Percentiles rank a stretch among this genome's conserved stretches.
Conservation (phyloP, 768 basidiomycete species). For the Lactifluus pinguis region DNA sequence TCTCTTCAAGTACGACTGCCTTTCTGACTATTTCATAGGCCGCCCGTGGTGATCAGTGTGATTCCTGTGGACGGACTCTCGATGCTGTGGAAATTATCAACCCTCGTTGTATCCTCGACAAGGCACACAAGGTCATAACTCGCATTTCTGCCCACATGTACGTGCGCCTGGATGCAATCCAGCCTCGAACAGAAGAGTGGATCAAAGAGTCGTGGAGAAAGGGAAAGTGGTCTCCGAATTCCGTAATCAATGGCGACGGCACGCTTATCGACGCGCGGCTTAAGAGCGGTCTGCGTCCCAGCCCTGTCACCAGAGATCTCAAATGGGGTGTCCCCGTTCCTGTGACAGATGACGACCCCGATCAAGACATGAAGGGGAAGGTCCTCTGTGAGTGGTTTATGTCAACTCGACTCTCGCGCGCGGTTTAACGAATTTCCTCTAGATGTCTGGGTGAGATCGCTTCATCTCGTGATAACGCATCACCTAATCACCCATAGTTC, state of each 20-base stretch:
- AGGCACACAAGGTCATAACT: constrained; percentile 66
- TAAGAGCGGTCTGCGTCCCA: constrained; percentile 76
- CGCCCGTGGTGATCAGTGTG: constrained; percentile 97
- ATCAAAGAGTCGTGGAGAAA: constrained; percentile 67
- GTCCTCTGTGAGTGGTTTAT: constrained; percentile 71
- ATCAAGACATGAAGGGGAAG: constrained; percentile 82
- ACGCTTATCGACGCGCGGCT: constrained; percentile 84
- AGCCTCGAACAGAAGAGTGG: constrained; percentile 80
- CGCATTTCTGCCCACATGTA: constrained; percentile 86
- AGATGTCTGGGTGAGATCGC: constrained; percentile 88
- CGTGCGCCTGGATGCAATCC: constrained; percentile 74
- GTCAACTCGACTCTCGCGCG: neutral
- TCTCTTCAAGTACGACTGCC: neutral
- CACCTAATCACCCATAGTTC: constrained; percentile 43
- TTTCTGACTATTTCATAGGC: constrained; percentile 42
- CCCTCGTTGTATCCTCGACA: constrained; percentile 88
- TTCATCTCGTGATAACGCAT: neutral
- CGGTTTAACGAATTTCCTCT: neutral
- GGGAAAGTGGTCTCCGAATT: constrained; percentile 90
- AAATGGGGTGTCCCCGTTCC: constrained; percentile 97
- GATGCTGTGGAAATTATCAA: constrained; percentile 90
- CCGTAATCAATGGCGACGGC: constrained; percentile 82
- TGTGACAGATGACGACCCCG: constrained; percentile 55
- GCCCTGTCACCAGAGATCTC: constrained; percentile 88
- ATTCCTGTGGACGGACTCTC: constrained; percentile 83